Base-by-base conservation (phyloP, 768 basidiomycete genomes). In the Trametes cinnabarina region DNA sequence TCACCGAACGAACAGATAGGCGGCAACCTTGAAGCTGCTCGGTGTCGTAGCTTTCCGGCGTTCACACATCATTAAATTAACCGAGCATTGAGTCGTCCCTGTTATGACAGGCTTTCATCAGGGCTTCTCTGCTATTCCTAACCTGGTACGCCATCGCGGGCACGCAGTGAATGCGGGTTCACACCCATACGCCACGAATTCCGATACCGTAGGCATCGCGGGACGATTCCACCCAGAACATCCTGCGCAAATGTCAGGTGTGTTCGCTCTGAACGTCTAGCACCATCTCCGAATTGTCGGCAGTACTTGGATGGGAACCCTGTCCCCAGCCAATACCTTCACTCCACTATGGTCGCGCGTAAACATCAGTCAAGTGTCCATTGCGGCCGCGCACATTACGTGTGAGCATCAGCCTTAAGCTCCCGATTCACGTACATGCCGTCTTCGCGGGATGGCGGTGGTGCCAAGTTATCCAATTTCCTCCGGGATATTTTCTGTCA, bases 391-490 rank as follows among this genome's bases (percentile, higher is more conserved):
- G 3, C 19, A 22, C 14, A 26, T 55, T 55, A 55, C 54, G 54
- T 55, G 46, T 34, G n/a, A 10, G 15, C 6, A 40, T 40, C 26
- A 26, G 23, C 37, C 37, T 55, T 30, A 40, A 34, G 26, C 54
- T 55, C 46, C 54, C 54, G 54, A 30, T 47, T 55, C 54, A 55
- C 54, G 54, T 55, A 55, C 54, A 32, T 40, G 46, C 25, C 54
- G 54, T 53, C 15, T 30, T 20, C 30, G 47, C 32, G 12, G 32
- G 50, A 26, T n/a, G n/a, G n/a, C n/a, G n/a, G n/a, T n/a, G 50
- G 14, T 17, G 17, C 20, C 35, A n/a, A 14, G 37, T 5, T 15
- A 8, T 39, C 37, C 37, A 15, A 39, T 4, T 39, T 39, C 5
- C 37, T n/a, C 37, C 37, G 7, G 14, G 37, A 10, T 32, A 32